These are phyloP conservation scores for Fusarium piperis DNA, from an alignment of 2,329 filamentous ascomycete species.

Conservation along the genomic window DNA sequence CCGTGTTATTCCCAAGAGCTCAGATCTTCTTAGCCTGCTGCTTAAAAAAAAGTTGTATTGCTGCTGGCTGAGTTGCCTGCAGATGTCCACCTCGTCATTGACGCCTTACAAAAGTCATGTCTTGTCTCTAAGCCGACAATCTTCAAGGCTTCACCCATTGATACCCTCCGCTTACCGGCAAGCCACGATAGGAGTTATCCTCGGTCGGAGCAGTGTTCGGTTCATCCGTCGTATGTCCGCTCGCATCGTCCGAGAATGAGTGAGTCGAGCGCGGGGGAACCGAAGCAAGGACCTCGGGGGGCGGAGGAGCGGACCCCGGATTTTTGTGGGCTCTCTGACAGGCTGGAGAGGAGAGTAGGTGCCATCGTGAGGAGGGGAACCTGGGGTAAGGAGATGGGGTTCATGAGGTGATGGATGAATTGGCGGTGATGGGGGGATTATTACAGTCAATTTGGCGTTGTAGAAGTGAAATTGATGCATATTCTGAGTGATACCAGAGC, in stretches of 20 bases:
- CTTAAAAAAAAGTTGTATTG: background rate
- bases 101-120: constrained; percentile 4
- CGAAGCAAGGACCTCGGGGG: constrained; percentile 4
- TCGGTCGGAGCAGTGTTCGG: constrained; percentile 31
- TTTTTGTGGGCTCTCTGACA: constrained; percentile 14
- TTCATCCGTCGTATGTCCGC: constrained; percentile 34
- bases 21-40: background rate
- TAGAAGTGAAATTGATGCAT: background rate
- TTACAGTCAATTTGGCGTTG: background rate
- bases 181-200: constrained; percentile 3
- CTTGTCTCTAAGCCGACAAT: background rate
- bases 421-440: background rate
- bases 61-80: no score
- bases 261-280: constrained; percentile 15
- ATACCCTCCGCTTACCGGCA: constrained; percentile 16
- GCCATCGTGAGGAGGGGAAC: constrained; percentile 17
- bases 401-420: background rate
- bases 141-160: background rate
- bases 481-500: background rate
- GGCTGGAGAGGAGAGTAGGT: constrained; percentile 10
- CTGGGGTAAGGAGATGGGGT: constrained; percentile 37
- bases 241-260: constrained; percentile 19
- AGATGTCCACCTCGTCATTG: constrained; percentile 13
- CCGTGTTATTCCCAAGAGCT: background rate
- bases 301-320: constrained; percentile 30